Evolutionary conservation across 495 filamentous ascomycete genomes (phyloP).

Genomic region (Penicillium robsamsonii): DNA sequence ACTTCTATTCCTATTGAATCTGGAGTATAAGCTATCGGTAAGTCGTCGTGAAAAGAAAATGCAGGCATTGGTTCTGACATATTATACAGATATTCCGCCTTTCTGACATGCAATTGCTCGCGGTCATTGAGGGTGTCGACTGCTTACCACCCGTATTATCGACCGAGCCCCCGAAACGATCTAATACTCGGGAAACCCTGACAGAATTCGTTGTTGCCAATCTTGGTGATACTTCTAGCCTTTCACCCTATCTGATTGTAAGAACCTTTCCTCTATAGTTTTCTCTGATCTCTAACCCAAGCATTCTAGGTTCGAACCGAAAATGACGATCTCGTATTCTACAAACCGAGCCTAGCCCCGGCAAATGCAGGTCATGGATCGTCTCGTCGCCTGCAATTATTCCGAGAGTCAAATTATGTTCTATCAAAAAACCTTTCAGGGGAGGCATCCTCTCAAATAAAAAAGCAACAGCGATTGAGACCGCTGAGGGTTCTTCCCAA

Average conservation of each 20-base stretch:
- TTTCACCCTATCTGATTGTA: slow-evolving; percentile 79
- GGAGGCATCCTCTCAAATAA: slow-evolving; percentile 33
- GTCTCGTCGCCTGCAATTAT: slow-evolving; percentile 60
- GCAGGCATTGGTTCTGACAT: slow-evolving; percentile 1
- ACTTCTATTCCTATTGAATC: slow-evolving; percentile 72
- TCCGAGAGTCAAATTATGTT: slow-evolving; percentile 66
- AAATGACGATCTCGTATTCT: slow-evolving; percentile 81
- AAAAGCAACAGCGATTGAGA: slow-evolving; percentile 39
- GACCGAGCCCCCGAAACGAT: slow-evolving; percentile 65
- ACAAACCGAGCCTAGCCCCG: slow-evolving; percentile 65
- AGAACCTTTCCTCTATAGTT: slow-evolving; percentile 20
- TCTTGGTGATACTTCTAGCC: slow-evolving; percentile 69
- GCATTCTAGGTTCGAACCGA: slow-evolving; percentile 64
- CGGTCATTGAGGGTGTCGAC: slow-evolving; percentile 60
- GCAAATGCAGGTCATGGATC: slow-evolving; percentile 23
- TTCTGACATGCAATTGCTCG: slow-evolving; percentile 36
- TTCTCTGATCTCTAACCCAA: slow-evolving; percentile 11
- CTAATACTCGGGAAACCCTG: slow-evolving; percentile 66
- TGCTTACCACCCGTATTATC: slow-evolving; percentile 77
- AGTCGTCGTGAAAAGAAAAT: slow-evolving; percentile 22
- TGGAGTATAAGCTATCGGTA: slow-evolving; percentile 71
- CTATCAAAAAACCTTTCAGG: slow-evolving; percentile 49
- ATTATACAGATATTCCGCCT: slow-evolving; percentile 42
- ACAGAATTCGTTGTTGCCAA: slow-evolving; percentile 79
- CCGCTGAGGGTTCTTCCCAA: slow-evolving; percentile 64